These are phyloP conservation scores for Xanthoconium stramineum DNA, from an alignment of 768 basidiomycete genomes.

Conservation along the genomic window DNA sequence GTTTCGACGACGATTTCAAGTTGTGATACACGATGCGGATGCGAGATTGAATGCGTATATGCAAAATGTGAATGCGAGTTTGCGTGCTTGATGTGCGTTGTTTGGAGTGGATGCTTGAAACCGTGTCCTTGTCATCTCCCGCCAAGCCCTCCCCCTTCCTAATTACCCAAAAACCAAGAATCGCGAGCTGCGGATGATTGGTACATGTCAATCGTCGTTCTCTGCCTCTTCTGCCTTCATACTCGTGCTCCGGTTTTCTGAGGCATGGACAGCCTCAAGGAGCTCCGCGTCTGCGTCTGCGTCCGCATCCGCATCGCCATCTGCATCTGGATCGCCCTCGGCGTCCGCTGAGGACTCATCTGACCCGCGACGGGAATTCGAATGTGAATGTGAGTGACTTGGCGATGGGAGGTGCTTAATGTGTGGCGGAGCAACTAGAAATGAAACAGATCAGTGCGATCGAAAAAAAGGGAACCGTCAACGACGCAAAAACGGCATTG, in stretches of 20 bases:
- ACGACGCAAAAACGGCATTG: neutral
- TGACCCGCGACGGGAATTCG: conserved; percentile 25
- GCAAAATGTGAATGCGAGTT: conserved; percentile 5
- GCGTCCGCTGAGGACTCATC: conserved; percentile 30
- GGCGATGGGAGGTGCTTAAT: conserved; percentile 27
- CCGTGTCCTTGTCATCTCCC: neutral
- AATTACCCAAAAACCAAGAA: conserved; percentile 10
- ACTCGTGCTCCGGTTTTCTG: conserved; percentile 41
- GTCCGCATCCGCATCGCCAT: conserved; percentile 35
- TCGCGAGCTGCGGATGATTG: neutral
- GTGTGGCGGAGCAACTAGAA: conserved; percentile 15
- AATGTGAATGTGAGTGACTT: conserved; percentile 21
- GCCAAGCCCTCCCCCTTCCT: conserved; percentile 14
- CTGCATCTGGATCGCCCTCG: conserved; percentile 35
- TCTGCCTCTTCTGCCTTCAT: conserved; percentile 28
- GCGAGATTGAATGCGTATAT: conserved; percentile 2
- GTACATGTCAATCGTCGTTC: conserved; percentile 17
- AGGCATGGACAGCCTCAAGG: conserved; percentile 50
- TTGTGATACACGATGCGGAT: conserved; percentile 4
- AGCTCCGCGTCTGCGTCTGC: conserved; percentile 44
- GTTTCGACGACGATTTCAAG: neutral
- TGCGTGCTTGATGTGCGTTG: neutral
- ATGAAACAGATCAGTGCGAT: conserved; percentile 3
- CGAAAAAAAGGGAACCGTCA: neutral
- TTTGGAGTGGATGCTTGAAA: conserved; percentile 5